Evolutionary conservation across 352 stramenopile species (phyloP), one percentile per base, ranked within the genome.

Genomic region (Phytophthora constricta): DNA sequence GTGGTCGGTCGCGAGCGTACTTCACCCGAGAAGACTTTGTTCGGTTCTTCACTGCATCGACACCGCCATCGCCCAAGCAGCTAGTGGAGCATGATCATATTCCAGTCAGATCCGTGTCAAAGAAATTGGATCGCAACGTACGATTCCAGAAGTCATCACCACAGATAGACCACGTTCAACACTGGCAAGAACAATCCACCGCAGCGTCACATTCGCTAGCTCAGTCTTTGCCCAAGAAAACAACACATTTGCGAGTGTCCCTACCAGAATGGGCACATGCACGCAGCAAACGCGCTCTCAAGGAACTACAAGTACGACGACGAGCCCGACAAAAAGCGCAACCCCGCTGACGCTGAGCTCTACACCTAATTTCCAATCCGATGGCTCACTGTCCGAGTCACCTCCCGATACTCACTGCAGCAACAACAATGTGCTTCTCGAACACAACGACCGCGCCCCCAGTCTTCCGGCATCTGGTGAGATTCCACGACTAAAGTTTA

Each of bases 231-330:
- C n/a, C n/a, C 34, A 13, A n/a, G 10, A 61, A 11, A 65, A 47
- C 22, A 85, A 75, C 64, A 42, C 62, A 61, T 10, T 51, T 73
- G 33, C 68, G 67, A 2, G 70, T 76, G 14, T 68, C 67, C 16
- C 46, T 90, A 10, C 83, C 86, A 1, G 54, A 77, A 13, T 93
- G 86, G 86, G 86, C 86, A 1, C 82, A 87, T 42, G 72, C 77
- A 23, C 70, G 86, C 27, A 92, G 82, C 58, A 93, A 93, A 48
- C 74, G 83, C 8, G 86, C 86, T 20, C 58, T 93, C 0, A 76
- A 76, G 16, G 80, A 92, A 45, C 69, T 93, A 19, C 76, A 91
- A 20, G 64, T 43, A 9, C 65, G 39, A 55, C 55, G 62, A 9
- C 42, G 64, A 20, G 19, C n/a, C 8, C 53, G 62, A 2, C 13